Evolutionary conservation across 371 early-diverging fungal genomes (phyloP).

Genomic region (Choanephora cucurbitarum): DNA sequence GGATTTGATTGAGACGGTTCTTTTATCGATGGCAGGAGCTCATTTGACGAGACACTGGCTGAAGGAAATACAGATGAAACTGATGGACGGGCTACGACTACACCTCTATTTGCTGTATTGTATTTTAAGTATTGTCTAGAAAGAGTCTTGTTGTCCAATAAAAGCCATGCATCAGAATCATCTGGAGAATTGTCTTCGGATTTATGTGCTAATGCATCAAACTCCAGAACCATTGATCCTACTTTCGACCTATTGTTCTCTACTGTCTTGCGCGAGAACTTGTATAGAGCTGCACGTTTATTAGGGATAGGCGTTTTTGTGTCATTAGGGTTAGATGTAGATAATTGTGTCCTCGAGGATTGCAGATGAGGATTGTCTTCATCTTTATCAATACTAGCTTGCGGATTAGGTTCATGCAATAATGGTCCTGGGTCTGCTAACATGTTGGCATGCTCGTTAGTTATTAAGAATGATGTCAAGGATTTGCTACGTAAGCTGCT

Average conservation of each 20-base stretch:
- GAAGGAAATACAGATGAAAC: background rate
- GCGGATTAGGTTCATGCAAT: too few relatives aligned
- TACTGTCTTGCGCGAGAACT: slow-evolving; percentile 29
- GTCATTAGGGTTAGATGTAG: background rate
- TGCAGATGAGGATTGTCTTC: too few relatives aligned
- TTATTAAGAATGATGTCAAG: slow-evolving; percentile 8
- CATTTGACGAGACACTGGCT: background rate
- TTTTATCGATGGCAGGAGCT: background rate
- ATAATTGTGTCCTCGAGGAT: background rate
- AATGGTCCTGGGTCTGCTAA: background rate
- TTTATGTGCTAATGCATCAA: slow-evolving; percentile 47
- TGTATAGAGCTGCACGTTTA: slow-evolving; percentile 41
- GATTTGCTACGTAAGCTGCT: slow-evolving; percentile 2
- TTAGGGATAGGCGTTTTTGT: background rate
- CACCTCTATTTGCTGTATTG: slow-evolving; percentile 2
- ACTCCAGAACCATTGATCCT: slow-evolving; percentile 52
- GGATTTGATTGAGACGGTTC: slow-evolving; percentile 13
- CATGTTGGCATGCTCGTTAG: background rate
- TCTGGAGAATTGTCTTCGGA: slow-evolving; percentile 19
- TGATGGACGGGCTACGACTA: background rate
- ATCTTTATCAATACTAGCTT: background rate
- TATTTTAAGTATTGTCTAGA: slow-evolving; percentile 10
- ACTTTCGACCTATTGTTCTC: slow-evolving; percentile 38
- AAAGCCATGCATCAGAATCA: slow-evolving; percentile 40
- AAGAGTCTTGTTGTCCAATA: slow-evolving; percentile 37